These are phyloP conservation scores for Chlorella sorokiniana DNA, from an alignment of 139 green algal species.

Conservation along the genomic window DNA sequence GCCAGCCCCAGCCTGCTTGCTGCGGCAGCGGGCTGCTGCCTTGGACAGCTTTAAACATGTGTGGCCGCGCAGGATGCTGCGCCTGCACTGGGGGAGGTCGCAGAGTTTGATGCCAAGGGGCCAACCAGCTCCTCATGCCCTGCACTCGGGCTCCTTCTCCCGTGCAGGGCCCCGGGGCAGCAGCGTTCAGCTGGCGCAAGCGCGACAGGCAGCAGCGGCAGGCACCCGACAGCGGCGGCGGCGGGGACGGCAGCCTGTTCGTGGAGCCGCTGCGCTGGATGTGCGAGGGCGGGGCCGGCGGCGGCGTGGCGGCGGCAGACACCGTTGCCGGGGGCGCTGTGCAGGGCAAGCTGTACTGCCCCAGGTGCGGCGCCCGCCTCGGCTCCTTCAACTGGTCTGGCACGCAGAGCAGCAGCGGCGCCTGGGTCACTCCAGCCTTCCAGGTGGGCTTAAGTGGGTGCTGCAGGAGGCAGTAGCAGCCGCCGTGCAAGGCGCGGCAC, in stretches of 20 bases:
- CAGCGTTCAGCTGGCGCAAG: conserved; percentile 46
- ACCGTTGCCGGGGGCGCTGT: conserved; percentile 48
- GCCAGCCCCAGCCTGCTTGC: no score
- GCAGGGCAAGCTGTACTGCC: conserved; percentile 89
- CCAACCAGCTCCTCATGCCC: no score
- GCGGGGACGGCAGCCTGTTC: conserved; percentile 67
- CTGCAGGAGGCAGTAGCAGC: neutral
- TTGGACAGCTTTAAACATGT: no score
- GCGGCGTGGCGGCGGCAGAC: conserved; percentile 1
- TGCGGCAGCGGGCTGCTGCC: no score
- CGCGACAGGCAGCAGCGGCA: conserved; percentile 29
- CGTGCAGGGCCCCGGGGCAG: conserved; percentile 38
- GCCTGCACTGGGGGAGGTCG: no score
- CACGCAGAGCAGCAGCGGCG: conserved; percentile 43
- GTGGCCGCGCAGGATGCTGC: no score
- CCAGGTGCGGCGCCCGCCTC: conserved; percentile 66
- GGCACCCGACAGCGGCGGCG: neutral
- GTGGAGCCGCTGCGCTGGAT: conserved; percentile 87
- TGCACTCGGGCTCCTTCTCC: neutral
- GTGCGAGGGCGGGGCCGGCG: conserved; percentile 31
- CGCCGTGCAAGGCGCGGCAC: neutral
- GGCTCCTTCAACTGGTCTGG: conserved; percentile 89
- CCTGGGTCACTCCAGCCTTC: conserved; percentile 82
- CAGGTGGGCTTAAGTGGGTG: conserved; percentile 58
- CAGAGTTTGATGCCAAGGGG: no score